These are phyloP conservation scores for Neonectria magnoliae DNA, from an alignment of 2,329 filamentous ascomycete genomes.

Conservation along the genomic window DNA sequence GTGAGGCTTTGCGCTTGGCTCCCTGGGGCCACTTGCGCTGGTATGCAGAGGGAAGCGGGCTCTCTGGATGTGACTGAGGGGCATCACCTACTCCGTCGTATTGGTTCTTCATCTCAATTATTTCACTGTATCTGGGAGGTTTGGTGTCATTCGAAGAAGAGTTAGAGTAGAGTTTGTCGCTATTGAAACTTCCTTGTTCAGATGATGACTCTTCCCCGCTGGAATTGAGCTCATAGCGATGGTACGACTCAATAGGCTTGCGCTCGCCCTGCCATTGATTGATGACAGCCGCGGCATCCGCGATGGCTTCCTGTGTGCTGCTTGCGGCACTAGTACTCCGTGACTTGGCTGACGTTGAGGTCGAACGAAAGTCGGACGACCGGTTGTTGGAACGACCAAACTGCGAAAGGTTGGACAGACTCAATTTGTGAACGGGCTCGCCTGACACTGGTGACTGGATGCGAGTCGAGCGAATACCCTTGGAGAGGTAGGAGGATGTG, in stretches of 20 bases:
- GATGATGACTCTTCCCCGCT: slow-evolving; percentile 35
- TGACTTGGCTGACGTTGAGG: slow-evolving; percentile 35
- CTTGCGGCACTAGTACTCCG: slow-evolving; percentile 21
- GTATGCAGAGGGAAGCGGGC: slow-evolving; percentile 24
- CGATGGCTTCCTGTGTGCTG: slow-evolving; percentile 33
- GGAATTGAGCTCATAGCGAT: slow-evolving; percentile 41
- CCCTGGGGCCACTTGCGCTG: slow-evolving; percentile 21
- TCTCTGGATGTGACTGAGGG: slow-evolving; percentile 16
- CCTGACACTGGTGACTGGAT: slow-evolving; percentile 44
- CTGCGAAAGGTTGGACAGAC: slow-evolving; percentile 42
- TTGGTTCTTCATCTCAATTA: slow-evolving; percentile 29
- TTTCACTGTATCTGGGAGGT: slow-evolving; percentile 1
- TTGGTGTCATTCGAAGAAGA: background rate
- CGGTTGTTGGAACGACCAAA: slow-evolving; percentile 44
- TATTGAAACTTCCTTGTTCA: background rate
- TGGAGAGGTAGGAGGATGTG: slow-evolving; percentile 47
- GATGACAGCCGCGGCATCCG: slow-evolving; percentile 40
- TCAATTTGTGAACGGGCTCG: slow-evolving; percentile 35
- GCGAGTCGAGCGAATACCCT: slow-evolving; percentile 30
- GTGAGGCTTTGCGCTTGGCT: slow-evolving; percentile 47
- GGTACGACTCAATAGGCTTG: slow-evolving; percentile 34
- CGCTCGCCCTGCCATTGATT: slow-evolving; percentile 42
- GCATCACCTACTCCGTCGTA: slow-evolving; percentile 40
- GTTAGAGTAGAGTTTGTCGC: background rate
- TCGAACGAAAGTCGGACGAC: slow-evolving; percentile 45